phyloP scores from a whole-genome alignment of 805 yeast genomes.

The Candida ortonii region DNA sequence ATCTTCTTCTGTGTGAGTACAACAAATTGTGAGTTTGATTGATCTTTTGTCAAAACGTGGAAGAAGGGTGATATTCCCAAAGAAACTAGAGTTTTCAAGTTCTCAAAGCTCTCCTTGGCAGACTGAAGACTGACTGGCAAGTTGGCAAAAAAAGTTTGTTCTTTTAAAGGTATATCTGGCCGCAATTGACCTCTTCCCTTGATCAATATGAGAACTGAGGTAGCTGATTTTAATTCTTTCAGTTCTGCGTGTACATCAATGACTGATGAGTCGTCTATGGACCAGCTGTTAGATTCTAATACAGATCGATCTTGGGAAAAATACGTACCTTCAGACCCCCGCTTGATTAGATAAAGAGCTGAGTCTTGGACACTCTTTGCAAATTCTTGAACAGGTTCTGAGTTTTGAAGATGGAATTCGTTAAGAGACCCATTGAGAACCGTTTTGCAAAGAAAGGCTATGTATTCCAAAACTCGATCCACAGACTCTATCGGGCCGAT shows the following conservation, averaged over 20 bases:
- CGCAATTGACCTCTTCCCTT: slow-evolving; percentile 16
- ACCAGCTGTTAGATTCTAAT: no score
- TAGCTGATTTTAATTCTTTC: neutral
- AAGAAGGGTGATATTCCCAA: slow-evolving; percentile 70
- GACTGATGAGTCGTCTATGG: neutral
- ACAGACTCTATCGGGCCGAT: no score
- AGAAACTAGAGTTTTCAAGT: slow-evolving; percentile 55
- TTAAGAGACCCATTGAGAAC: neutral
- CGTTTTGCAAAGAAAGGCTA: neutral
- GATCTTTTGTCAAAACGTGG: slow-evolving; percentile 40
- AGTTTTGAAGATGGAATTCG: no score
- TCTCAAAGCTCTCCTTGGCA: slow-evolving; percentile 33
- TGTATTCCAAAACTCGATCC: slow-evolving; percentile 1
- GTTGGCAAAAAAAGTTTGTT: slow-evolving; percentile 8
- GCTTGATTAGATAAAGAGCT: slow-evolving; percentile 1
- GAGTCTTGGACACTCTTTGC: neutral
- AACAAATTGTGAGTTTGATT: slow-evolving; percentile 33
- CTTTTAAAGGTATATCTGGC: slow-evolving; percentile 3
- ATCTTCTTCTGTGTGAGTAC: slow-evolving; percentile 57
- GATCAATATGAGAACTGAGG: slow-evolving; percentile 6
- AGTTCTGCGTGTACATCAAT: slow-evolving; percentile 1
- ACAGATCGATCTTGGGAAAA: neutral
- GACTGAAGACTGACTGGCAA: slow-evolving; percentile 10
- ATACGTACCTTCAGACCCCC: slow-evolving; percentile 1
- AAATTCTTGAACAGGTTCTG: neutral